Evolutionary conservation across 192 early-diverging fungal genomes (phyloP).

Genomic region (Coemansia sp.): DNA sequence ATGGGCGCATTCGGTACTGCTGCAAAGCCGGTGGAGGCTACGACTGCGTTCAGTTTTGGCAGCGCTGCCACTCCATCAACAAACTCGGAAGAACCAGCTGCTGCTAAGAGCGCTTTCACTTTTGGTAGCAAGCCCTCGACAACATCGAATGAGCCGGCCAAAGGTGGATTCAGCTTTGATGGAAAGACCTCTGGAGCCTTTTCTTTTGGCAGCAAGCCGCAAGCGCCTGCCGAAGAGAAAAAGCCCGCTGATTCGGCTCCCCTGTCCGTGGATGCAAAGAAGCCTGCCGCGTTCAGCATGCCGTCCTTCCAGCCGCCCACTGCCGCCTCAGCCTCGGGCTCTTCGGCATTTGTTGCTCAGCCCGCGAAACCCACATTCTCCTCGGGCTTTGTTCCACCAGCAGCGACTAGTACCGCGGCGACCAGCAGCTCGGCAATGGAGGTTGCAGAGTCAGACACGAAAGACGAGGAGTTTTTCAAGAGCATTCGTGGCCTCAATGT

Average conservation of each 20-base stretch:
- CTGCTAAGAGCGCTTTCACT: background rate
- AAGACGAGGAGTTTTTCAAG: constrained; percentile 37
- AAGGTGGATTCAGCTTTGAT: background rate
- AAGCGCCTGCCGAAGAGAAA: background rate
- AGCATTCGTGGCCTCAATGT: constrained; percentile 56
- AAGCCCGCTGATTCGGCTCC: constrained; percentile 1
- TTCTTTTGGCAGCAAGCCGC: constrained; percentile 14
- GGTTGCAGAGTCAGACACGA: background rate
- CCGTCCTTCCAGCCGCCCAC: constrained; percentile 46
- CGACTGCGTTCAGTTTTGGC: constrained; percentile 29
- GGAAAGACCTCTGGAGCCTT: constrained; percentile 2
- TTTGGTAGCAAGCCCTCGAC: background rate
- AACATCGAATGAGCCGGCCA: background rate
- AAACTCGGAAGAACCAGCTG: background rate
- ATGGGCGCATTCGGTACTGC: constrained; percentile 1
- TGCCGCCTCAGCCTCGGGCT: constrained; percentile 1
- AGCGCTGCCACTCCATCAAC: background rate
- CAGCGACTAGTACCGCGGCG: background rate
- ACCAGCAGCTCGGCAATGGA: background rate
- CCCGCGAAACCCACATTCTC: constrained; percentile 22
- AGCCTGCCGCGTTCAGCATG: constrained; percentile 31
- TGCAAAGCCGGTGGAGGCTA: background rate
- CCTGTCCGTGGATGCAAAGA: background rate
- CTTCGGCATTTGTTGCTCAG: constrained; percentile 2
- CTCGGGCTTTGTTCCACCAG: constrained; percentile 29